These are phyloP conservation scores for Pythium coloratum DNA, from an alignment of 352 stramenopile genomes.

Conservation along the genomic window DNA sequence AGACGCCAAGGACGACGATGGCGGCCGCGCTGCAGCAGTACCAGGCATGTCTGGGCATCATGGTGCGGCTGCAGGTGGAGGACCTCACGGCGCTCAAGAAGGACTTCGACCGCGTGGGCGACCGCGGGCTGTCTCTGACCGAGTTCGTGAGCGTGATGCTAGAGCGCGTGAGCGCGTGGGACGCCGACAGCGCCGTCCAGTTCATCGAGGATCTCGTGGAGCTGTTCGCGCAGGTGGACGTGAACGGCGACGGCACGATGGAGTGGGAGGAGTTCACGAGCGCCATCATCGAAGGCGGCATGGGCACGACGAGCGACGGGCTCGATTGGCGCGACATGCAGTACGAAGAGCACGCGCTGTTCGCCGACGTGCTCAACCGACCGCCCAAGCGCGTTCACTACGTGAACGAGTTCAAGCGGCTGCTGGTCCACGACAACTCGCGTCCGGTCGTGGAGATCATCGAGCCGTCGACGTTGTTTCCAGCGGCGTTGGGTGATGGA, in stretches of 20 bases:
- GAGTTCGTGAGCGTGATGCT: constrained; percentile 79
- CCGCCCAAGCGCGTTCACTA: constrained; percentile 63
- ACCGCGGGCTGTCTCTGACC: constrained; percentile 47
- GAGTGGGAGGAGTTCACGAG: constrained; percentile 86
- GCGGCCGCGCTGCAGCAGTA: constrained; percentile 67
- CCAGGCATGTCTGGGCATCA: constrained; percentile 75
- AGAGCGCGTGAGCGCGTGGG: constrained; percentile 58
- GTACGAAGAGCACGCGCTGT: constrained; percentile 67
- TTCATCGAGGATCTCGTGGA: constrained; percentile 81
- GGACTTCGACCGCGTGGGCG: constrained; percentile 60
- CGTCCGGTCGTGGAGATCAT: constrained; percentile 72
- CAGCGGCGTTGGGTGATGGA: constrained; percentile 32
- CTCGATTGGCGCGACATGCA: constrained; percentile 60
- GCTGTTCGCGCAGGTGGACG: constrained; percentile 74
- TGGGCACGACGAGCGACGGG: constrained; percentile 46
- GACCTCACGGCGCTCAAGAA: constrained; percentile 61
- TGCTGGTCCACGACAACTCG: constrained; percentile 63
- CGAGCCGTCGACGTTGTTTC: constrained; percentile 47
- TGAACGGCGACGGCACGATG: constrained; percentile 79
- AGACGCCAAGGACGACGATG: background rate
- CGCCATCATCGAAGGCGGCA: constrained; percentile 78
- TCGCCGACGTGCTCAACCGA: constrained; percentile 53
- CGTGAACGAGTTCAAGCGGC: constrained; percentile 51
- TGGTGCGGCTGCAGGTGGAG: constrained; percentile 73
- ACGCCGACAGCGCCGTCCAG: constrained; percentile 45